These are phyloP conservation scores for Chaetomium fimeti DNA, from an alignment of 495 filamentous ascomycete species.

Conservation along the genomic window DNA sequence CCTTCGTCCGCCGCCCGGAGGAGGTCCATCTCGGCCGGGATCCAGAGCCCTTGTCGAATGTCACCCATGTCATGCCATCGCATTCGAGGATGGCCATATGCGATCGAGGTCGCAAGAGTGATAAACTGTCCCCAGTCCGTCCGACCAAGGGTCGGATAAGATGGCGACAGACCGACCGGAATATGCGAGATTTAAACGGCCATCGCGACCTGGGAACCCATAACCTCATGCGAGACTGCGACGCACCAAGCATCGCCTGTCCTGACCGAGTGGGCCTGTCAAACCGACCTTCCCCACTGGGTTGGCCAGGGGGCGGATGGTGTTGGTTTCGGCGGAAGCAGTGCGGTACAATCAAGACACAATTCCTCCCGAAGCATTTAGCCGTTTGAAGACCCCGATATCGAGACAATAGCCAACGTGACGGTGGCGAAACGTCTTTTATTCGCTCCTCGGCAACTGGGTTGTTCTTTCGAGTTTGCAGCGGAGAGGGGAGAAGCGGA, in stretches of 20 bases:
- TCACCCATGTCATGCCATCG: background rate
- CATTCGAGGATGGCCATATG: background rate
- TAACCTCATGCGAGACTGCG: constrained; percentile 15
- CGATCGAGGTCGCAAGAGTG: background rate
- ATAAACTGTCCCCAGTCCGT: background rate
- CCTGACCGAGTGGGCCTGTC: constrained; percentile 12
- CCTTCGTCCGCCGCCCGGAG: constrained; percentile 22
- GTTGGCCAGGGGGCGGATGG: background rate
- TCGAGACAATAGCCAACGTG: background rate
- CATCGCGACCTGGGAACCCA: constrained; percentile 13
- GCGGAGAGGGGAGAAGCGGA: constrained; percentile 5
- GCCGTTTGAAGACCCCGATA: constrained; percentile 16
- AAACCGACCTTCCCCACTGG: constrained; percentile 15
- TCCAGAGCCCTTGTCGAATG: background rate
- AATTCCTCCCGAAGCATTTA: constrained; percentile 24
- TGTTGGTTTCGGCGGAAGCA: constrained; percentile 5
- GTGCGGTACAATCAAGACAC: constrained; percentile 6
- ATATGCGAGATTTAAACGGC: constrained; percentile 20
- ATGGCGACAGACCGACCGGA: constrained; percentile 16
- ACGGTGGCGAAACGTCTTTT: constrained; percentile 19
- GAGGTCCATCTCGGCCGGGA: background rate
- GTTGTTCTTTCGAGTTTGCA: background rate
- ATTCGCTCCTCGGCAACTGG: background rate
- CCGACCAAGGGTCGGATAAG: constrained; percentile 16
- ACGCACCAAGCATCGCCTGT: constrained; percentile 13